Evolutionary conservation across 2,329 filamentous ascomycete genomes (phyloP).

Genomic region (Didymella sp.): DNA sequence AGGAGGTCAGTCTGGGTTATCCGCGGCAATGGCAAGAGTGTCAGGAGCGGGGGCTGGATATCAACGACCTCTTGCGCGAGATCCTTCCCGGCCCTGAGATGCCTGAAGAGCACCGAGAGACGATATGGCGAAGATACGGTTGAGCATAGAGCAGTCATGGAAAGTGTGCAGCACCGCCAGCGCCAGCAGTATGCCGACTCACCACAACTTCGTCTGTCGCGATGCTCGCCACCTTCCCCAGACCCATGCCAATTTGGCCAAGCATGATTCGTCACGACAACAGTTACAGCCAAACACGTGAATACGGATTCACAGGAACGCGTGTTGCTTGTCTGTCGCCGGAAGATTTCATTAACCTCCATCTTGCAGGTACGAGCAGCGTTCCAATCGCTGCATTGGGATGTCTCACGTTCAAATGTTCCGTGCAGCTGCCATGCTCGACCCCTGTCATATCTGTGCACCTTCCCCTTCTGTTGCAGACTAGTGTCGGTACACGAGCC

Average conservation of each 20-base stretch:
- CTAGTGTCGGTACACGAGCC: conserved; percentile 20
- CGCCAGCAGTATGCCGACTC: not conserved
- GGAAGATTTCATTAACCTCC: not conserved
- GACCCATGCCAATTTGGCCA: not conserved
- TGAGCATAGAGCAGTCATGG: conserved; percentile 12
- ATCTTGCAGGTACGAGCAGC: not conserved
- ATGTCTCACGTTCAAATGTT: conserved; percentile 8
- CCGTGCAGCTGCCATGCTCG: not conserved
- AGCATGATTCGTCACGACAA: not conserved
- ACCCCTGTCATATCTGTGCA: conserved; percentile 16
- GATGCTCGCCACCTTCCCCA: not conserved
- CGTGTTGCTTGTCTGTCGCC: not conserved
- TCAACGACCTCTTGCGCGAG: conserved; percentile 56
- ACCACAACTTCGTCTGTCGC: not conserved
- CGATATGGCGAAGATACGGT: conserved; percentile 41
- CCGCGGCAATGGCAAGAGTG: conserved; percentile 56
- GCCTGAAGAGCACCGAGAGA: conserved; percentile 36
- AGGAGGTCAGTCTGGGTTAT: conserved; percentile 58
- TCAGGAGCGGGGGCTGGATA: conserved; percentile 52
- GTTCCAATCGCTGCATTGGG: conserved; percentile 5
- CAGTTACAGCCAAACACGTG: not conserved
- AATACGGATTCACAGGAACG: conserved; percentile 8
- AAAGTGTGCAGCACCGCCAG: no score
- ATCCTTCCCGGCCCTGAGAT: conserved; percentile 53
- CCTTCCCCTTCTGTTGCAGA: conserved; percentile 29